Conservation (phyloP, 306 rosid species). For the Hippophae gyantsensis region DNA sequence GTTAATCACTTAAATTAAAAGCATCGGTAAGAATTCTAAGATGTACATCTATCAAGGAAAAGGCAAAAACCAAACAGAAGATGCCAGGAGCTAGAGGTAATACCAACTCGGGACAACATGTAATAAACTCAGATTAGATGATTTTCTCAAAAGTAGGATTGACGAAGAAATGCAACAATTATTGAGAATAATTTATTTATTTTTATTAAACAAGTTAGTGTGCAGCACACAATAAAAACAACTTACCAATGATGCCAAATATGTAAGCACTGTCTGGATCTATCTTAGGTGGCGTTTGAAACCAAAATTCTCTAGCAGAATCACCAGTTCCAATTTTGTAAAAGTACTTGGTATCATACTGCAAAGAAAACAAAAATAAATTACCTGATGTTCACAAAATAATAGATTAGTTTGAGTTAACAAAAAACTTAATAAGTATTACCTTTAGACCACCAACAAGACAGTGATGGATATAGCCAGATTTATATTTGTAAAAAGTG, state of each 20-base stretch:
- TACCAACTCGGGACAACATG: background rate
- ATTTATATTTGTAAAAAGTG: constrained; percentile 65
- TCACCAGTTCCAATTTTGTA: constrained; percentile 77
- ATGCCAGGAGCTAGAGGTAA: constrained; percentile 3
- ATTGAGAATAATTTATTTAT: constrained; percentile 14
- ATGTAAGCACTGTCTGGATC: constrained; percentile 64
- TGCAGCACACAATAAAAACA: constrained; percentile 8
- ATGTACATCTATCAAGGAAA: constrained; percentile 13
- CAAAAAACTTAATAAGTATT: constrained; percentile 3
- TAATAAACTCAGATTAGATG: background rate
- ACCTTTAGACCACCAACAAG: constrained; percentile 75
- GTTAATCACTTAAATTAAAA: constrained; percentile 11
- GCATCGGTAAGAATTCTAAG: constrained; percentile 2
- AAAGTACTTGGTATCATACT: constrained; percentile 72
- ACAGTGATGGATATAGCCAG: constrained; percentile 90
- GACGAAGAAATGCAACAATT: constrained; percentile 4
- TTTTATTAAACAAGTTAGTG: background rate
- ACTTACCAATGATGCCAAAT: constrained; percentile 88
- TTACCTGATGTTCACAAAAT: background rate
- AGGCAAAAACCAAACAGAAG: background rate
- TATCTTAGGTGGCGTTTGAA: constrained; percentile 65
- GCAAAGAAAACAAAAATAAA: constrained; percentile 23
- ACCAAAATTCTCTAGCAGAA: constrained; percentile 86
- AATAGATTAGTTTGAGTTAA: background rate
- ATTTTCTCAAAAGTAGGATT: background rate